phyloP scores from a whole-genome alignment of 2,329 filamentous ascomycete genomes.

The Botrytis pseudocinerea region DNA sequence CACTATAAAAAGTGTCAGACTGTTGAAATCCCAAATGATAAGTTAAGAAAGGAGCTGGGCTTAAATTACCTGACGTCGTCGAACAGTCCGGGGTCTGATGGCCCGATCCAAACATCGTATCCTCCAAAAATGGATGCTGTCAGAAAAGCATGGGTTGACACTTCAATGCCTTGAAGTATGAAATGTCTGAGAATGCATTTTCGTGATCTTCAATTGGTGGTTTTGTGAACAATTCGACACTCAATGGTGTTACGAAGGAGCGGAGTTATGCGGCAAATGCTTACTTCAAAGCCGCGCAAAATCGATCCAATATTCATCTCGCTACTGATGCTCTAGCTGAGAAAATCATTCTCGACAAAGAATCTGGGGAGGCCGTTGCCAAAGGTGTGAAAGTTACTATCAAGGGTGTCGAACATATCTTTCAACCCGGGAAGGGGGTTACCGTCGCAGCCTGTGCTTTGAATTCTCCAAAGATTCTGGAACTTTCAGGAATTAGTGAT shows the following conservation, averaged over 20 bases:
- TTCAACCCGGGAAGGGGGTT: conserved; percentile 39
- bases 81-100: neutral
- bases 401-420: conserved; percentile 29
- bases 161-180: neutral
- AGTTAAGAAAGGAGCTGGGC: neutral
- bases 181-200: conserved; percentile 2
- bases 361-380: neutral
- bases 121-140: neutral
- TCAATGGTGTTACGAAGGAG: neutral
- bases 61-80: neutral
- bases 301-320: neutral
- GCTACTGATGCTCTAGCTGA: conserved; percentile 6
- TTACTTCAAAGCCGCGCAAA: conserved; percentile 8
- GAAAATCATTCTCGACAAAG: neutral
- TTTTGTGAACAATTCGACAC: neutral
- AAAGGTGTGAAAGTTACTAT: conserved; percentile 28
- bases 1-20: conserved; percentile 45
- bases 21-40: neutral
- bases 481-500: conserved; percentile 41
- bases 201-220: neutral
- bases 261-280: neutral
- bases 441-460: conserved; percentile 38
- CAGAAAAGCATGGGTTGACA: conserved; percentile 4
- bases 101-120: conserved; percentile 17
- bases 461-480: conserved; percentile 39